Evolutionary conservation across 768 basidiomycete species (phyloP).

Genomic region (Kwoniella sp.): DNA sequence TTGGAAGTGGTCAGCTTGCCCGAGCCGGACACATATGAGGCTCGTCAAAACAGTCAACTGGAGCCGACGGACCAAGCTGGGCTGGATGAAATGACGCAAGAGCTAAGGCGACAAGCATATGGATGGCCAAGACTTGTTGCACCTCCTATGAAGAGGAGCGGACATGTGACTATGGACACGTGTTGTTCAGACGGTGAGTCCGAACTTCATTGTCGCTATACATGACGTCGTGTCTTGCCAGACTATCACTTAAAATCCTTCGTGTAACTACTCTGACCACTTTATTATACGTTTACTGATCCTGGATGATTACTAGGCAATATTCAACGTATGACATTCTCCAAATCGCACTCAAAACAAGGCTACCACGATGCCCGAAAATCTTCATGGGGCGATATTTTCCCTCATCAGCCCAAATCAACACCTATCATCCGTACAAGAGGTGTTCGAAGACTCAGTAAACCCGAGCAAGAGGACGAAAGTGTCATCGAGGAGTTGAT

Average conservation of each 20-base stretch:
- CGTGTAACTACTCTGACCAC: too few relatives aligned
- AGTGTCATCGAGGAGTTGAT: conserved; percentile 10
- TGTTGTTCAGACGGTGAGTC: conserved; percentile 76
- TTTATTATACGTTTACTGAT: conserved; percentile 14
- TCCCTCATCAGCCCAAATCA: conserved; percentile 79
- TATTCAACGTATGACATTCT: conserved; percentile 86
- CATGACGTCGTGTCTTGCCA: too few relatives aligned
- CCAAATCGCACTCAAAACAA: conserved; percentile 94
- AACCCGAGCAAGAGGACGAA: conserved; percentile 23
- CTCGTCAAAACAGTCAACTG: neutral
- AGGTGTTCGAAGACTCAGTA: conserved; percentile 45
- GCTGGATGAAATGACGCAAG: conserved; percentile 21
- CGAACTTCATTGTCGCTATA: neutral
- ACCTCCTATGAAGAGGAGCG: conserved; percentile 86
- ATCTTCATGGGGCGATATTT: conserved; percentile 88
- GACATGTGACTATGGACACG: conserved; percentile 87
- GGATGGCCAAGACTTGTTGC: conserved; percentile 88
- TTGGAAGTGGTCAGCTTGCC: conserved; percentile 39
- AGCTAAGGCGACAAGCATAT: conserved; percentile 73
- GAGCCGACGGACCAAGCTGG: neutral
- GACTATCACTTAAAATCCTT: too few relatives aligned
- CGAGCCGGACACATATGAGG: conserved; percentile 5
- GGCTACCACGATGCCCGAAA: conserved; percentile 93
- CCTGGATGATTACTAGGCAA: conserved; percentile 63
- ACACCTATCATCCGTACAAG: conserved; percentile 41